Percentiles rank a stretch among this genome's conserved stretches.
Conservation (phyloP, 2,329 filamentous ascomycete species). For the Fusarium sp. region DNA sequence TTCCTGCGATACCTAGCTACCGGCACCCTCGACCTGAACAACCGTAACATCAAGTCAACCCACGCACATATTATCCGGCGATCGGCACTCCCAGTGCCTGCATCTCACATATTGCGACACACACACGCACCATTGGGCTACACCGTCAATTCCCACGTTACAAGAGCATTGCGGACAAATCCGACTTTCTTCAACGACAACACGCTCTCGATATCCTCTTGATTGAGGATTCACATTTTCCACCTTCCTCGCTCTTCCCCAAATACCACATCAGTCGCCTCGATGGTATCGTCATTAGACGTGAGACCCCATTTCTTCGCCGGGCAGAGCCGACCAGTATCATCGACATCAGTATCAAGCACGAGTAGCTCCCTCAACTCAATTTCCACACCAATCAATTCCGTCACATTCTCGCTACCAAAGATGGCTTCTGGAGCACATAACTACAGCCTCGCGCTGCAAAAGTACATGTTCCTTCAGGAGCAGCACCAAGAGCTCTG, state of each 20-base stretch:
- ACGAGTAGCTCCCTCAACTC: slow-evolving; percentile 14
- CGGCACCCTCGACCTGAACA: slow-evolving; percentile 8
- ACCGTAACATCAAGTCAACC: slow-evolving; percentile 15
- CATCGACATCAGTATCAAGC: slow-evolving; percentile 34
- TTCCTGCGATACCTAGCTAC: background rate
- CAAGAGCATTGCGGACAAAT: slow-evolving; percentile 7
- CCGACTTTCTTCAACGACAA: background rate
- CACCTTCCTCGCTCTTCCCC: background rate
- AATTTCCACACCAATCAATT: slow-evolving; percentile 7
- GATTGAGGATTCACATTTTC: background rate
- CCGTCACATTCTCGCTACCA: slow-evolving; percentile 7
- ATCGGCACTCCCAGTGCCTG: slow-evolving; percentile 27
- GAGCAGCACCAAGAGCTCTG: slow-evolving; percentile 65
- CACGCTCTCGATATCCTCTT: slow-evolving; percentile 21
- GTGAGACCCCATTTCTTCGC: slow-evolving; percentile 41
- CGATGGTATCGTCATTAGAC: slow-evolving; percentile 50
- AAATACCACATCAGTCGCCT: slow-evolving; percentile 32
- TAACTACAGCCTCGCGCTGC: slow-evolving; percentile 59
- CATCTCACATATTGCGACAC: slow-evolving; percentile 19
- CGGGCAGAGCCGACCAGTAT: slow-evolving; percentile 35
- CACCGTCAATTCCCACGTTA: slow-evolving; percentile 14
- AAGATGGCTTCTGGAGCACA: slow-evolving; percentile 46
- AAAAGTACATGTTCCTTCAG: slow-evolving; percentile 65
- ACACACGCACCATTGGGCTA: slow-evolving; percentile 5
- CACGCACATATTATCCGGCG: slow-evolving; percentile 12